Base-by-base conservation (phyloP, 2,329 filamentous ascomycete species). In the Talaromyces pinophilus region DNA sequence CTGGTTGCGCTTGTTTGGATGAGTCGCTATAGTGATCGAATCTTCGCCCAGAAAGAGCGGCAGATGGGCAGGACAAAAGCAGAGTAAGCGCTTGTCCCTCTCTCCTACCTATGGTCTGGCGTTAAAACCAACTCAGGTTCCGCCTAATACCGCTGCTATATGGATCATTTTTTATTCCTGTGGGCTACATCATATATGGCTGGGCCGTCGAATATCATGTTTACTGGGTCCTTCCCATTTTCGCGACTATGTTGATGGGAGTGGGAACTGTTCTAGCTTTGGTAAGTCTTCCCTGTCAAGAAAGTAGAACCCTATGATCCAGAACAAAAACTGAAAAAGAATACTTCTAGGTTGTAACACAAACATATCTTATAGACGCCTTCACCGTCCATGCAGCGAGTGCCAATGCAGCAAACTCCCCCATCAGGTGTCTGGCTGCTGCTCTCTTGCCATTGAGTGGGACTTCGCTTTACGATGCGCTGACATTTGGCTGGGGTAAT, bases 321-420 rank as follows among this genome's bases (percentile, higher is more conserved):
- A 19, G 10, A 48, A 22, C 10, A 28, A 50, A 19, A 19, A 50
- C n/a, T 50, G 19, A 22, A 22, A 50, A 25, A 7, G 46, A 22
- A 11, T 13, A 74, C 59, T 82, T 84, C 70, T 33, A 44, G 22
- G 59, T 42, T n/a, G 50, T 55, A 13, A 28, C 38, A 25, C 59
- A 60, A 42, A 60, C 59, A 8, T 60, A 60, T 28, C 35, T 60
- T 13, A 44, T 61, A n/a, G 59, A 61, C 13, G 59, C 59, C 6
- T 61, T 46, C n/a, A 61, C 59, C 2, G 22, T 30, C 13, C 22
- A 61, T 48, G 59, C 59, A 44, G 59, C 59, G 2, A 61, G 59
- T 7, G 59, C 40, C 19, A 61, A 17, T 7, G 59, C 59, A 7
- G 60, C 60, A 2, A 54, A 40, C 3, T 33, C 44, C 8, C 22